phyloP scores from a whole-genome alignment of 345 rosid genomes.

The Boechera divaricarpa region DNA sequence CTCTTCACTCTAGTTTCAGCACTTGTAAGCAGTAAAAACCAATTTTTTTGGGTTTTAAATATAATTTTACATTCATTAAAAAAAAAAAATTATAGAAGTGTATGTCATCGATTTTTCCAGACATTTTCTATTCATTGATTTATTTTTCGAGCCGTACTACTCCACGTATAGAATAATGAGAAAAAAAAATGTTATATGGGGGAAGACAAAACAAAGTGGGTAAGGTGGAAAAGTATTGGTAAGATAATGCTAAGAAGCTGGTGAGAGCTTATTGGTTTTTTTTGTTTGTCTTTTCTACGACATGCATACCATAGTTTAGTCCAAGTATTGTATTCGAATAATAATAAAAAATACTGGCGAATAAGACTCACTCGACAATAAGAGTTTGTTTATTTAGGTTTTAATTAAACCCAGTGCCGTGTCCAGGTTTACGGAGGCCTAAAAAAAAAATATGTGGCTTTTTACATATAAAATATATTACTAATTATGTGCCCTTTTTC shows the following conservation, averaged over 20 bases:
- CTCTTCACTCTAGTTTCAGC: no score
- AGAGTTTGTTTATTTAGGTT: neutral
- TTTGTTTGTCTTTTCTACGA: conserved; percentile 26
- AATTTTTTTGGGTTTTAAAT: no score
- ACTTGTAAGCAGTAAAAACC: no score
- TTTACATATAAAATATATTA: no score
- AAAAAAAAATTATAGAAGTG: neutral
- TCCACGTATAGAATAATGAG: conserved; percentile 8
- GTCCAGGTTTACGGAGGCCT: no score
- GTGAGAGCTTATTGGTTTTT: conserved; percentile 20
- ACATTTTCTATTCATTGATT: neutral
- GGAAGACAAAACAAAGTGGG: conserved; percentile 46
- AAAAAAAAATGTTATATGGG: neutral
- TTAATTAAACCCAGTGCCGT: no score
- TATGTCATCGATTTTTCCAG: conserved; percentile 2
- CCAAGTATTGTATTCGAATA: neutral
- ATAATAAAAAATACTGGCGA: neutral
- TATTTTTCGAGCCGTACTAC: neutral
- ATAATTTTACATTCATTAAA: no score
- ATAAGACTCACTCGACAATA: neutral
- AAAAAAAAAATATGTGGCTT: no score
- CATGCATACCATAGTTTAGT: neutral
- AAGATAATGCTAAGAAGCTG: conserved; percentile 30
- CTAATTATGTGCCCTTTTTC: no score
- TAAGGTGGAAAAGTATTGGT: conserved; percentile 39